Base-by-base conservation (phyloP, 164 flowering plant species). In the Kingdonia uniflora region DNA sequence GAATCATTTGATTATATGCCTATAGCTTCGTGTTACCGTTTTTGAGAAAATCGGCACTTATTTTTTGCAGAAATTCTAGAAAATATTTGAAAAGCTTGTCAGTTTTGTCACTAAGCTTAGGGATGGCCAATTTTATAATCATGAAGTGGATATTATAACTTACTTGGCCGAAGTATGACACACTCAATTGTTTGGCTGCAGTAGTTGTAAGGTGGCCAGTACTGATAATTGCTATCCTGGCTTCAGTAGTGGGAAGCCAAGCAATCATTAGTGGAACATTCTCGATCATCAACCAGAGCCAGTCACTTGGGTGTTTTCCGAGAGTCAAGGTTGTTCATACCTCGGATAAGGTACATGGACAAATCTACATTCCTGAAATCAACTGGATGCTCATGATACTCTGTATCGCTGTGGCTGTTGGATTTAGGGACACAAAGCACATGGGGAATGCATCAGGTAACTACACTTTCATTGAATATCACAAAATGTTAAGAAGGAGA, bases 211-310 rank as follows among this genome's bases (percentile, higher is more conserved):
- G 85, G 67, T 81, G 89, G 92, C 97, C 95, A 1, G 88, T 89
- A 58, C 75, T 89, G 49, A 38, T 73, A 21, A 43, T 89, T 11
- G 97, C 97, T 15, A 85, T 89, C 51, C 85, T 89, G 56, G 97
- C 97, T 54, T 80, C 97, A n/a, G 95, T 89, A 33, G 97, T 89
- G 40, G 97, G 97, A 60, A 85, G 97, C 72, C 97, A 89, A 71
- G 97, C 97, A 20, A 89, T 89, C 57, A 89, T 89, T 73, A 89
- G 97, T 24, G 97, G 97, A 26, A 85, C 97, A n/a, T 89, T 89
- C 78, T 89, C 97, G 37, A 89, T 89, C 57, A 89, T 89, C 59
- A 89, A 85, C 74, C 97, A 89, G 74, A 89, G 97, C 74, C 97
- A 89, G 54, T 83, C 97, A 29, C 81, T 89, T 7, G 84, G 97